phyloP scores from a whole-genome alignment of 129 eudicot genomes.

The Chrysanthemum makinoi region DNA sequence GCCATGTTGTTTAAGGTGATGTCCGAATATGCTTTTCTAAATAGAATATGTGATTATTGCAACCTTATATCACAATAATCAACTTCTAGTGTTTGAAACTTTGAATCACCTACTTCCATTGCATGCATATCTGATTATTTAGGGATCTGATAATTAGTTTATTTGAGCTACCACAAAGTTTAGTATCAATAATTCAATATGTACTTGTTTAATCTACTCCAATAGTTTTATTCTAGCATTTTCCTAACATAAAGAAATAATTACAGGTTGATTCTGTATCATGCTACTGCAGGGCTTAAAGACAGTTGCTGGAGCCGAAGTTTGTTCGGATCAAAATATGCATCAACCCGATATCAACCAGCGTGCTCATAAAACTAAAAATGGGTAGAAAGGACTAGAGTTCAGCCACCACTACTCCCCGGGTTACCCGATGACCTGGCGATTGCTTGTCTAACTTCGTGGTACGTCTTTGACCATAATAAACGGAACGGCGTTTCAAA shows the following conservation, averaged over 20 bases:
- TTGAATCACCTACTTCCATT: too few relatives aligned
- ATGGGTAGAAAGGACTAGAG: slow-evolving; percentile 65
- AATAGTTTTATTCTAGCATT: too few relatives aligned
- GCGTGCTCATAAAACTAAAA: slow-evolving; percentile 73
- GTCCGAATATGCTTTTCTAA: background rate
- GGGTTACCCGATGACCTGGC: slow-evolving; percentile 94
- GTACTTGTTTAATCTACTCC: too few relatives aligned
- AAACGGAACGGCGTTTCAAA: slow-evolving; percentile 80
- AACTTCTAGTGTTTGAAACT: too few relatives aligned
- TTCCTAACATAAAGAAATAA: slow-evolving; percentile 1
- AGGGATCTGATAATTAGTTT: background rate
- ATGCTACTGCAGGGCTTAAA: slow-evolving; percentile 90
- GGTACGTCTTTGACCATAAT: slow-evolving; percentile 78
- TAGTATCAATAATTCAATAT: background rate
- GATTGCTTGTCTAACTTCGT: slow-evolving; percentile 73
- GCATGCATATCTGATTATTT: too few relatives aligned
- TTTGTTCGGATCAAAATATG: slow-evolving; percentile 94
- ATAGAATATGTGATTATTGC: background rate
- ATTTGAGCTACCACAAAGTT: background rate
- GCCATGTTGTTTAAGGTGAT: background rate
- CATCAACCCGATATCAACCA: slow-evolving; percentile 94
- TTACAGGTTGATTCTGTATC: slow-evolving; percentile 94
- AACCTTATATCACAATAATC: background rate
- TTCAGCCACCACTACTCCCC: slow-evolving; percentile 90
- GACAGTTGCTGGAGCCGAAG: slow-evolving; percentile 93